Percentiles rank a stretch among this genome's conserved stretches.
Evolutionary conservation across 2,329 filamentous ascomycete species (phyloP).

Genomic region (Microdochium nivale): DNA sequence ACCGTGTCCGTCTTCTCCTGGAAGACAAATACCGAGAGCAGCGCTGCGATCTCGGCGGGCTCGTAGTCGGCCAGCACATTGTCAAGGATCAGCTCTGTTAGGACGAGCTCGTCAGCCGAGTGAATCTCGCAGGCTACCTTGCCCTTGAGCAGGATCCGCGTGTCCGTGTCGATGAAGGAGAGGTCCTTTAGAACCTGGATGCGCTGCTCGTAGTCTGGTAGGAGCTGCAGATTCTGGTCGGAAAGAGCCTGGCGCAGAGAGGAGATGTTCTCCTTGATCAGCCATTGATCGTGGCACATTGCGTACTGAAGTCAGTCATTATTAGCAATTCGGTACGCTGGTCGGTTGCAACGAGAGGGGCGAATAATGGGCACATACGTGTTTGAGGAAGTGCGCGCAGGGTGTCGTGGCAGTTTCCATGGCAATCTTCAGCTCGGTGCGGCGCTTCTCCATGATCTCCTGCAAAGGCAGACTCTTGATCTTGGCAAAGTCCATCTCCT

Average conservation of each 20-base stretch:
- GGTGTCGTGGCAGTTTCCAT: constrained; percentile 55
- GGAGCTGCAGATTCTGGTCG: constrained; percentile 88
- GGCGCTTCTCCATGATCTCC: constrained; percentile 67
- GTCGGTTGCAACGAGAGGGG: too few relatives aligned
- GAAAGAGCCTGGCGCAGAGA: constrained; percentile 84
- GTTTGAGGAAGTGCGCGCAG: constrained; percentile 77
- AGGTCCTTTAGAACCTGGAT: constrained; percentile 87
- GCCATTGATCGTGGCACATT: constrained; percentile 95
- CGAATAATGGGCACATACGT: constrained; percentile 55
- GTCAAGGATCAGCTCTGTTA: constrained; percentile 93
- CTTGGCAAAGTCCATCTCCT: constrained; percentile 73
- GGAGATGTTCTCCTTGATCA: constrained; percentile 88
- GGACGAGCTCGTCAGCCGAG: constrained; percentile 89
- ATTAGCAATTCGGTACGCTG: constrained; percentile 2
- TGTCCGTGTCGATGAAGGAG: constrained; percentile 80
- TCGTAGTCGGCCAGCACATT: constrained; percentile 95
- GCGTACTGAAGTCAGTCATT: constrained; percentile 61
- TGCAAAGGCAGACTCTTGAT: constrained; percentile 77
- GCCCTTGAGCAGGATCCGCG: constrained; percentile 88
- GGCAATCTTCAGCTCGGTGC: constrained; percentile 53
- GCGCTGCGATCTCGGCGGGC: constrained; percentile 89
- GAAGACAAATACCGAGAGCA: constrained; percentile 93
- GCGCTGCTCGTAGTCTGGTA: constrained; percentile 94
- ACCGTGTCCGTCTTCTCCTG: constrained; percentile 86
- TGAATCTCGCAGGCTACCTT: constrained; percentile 98